Evolutionary conservation across 177 flowering plant species (phyloP).

Genomic region (Vitis hybrid): DNA sequence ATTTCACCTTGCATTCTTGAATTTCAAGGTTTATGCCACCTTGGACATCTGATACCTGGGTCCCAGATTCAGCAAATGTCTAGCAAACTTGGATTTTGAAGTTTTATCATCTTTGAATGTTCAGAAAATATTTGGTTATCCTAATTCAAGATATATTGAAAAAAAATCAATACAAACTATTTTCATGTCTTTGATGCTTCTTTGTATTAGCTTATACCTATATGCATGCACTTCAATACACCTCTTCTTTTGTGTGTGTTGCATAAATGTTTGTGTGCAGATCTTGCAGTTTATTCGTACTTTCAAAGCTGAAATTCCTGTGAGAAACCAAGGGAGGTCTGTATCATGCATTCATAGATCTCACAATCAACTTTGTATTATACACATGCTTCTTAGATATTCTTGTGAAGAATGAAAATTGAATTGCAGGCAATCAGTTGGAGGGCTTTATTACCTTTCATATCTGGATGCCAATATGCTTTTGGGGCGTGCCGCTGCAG

Average conservation of each 20-base stretch:
- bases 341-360: neutral
- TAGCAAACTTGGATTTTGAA: too few relatives aligned
- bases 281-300: conserved; percentile 69
- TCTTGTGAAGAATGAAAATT: neutral
- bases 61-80: too few relatives aligned
- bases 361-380: neutral
- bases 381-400: neutral
- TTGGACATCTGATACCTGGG: too few relatives aligned
- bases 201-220: too few relatives aligned
- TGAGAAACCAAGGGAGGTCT: conserved; percentile 54
- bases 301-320: conserved; percentile 70
- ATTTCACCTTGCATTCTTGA: neutral
- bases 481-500: conserved; percentile 87
- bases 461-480: conserved; percentile 84
- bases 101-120: too few relatives aligned
- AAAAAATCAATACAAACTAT: too few relatives aligned
- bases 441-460: conserved; percentile 88
- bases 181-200: too few relatives aligned
- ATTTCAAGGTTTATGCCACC: neutral
- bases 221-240: neutral
- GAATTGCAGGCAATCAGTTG: conserved; percentile 61
- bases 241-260: neutral
- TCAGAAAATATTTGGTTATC: too few relatives aligned
- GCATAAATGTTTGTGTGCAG: conserved; percentile 30
- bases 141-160: neutral